Base-by-base conservation (phyloP, 1,284 basidiomycete species). In the Macrocybe sp. region DNA sequence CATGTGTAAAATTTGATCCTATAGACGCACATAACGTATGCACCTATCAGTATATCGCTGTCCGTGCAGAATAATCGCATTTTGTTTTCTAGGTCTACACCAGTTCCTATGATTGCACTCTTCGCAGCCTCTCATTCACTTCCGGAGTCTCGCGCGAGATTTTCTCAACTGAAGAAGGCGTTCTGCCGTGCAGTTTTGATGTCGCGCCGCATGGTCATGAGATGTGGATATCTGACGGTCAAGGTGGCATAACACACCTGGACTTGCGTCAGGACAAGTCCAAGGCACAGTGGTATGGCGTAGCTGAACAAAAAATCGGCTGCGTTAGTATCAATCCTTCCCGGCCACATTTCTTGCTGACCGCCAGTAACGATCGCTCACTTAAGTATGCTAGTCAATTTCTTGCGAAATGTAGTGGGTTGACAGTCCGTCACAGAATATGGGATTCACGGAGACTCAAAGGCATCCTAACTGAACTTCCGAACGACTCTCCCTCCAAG, bases 171-270 rank as follows among this genome's bases (percentile, higher is more conserved):
- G 76, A 81, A 2, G 78, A 83, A 45, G 52, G 59, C 11, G 62
- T 63, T 5, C 69, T 90, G 31, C 78, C 89, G 28, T 78, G 75
- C 9, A 81, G 78, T 52, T 69, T 90, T 45, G 88, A 91, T 54
- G 56, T 89, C 11, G 64, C 77, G 1, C 78, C 81, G 1, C 67
- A 69, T 4, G 87, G 88, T 0, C 68, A 83, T 46, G 87, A 89
- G 57, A 76, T 91, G 74, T 91, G 88, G 88, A 73, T 89, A 44
- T 86, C 87, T 0, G 88, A 91, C 59, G 73, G 70, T 1, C 55
- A 64, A 6, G 88, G 88, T 11, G 82, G 85, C 14, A 65, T 80
- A 2, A 85, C 83, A 4, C 87, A 89, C 54, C 64, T 87, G 28
- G 88, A 91, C 60, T 64, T 88, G 33, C 79, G 88, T 5, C 74